Percentiles rank a stretch among this genome's conserved stretches.
These are phyloP conservation scores for Dendrobium officinale DNA, from an alignment of 106 monocot species.

Conservation along the genomic window DNA sequence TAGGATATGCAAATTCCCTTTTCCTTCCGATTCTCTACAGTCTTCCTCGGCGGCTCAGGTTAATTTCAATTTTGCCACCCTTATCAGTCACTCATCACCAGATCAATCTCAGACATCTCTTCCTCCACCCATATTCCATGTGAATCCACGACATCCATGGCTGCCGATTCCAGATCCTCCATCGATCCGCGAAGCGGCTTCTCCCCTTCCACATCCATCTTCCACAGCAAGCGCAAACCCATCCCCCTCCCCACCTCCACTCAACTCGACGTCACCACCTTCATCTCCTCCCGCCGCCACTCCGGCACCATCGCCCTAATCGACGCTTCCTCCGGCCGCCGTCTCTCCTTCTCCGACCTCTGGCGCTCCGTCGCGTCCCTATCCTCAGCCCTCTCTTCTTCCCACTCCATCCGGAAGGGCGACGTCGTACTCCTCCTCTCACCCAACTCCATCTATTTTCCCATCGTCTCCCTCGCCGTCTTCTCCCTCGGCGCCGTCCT, in stretches of 20 bases:
- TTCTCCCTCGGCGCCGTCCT: slow-evolving; percentile 79
- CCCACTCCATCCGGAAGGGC: slow-evolving; percentile 40
- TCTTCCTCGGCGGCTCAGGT: background rate
- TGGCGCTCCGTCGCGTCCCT: slow-evolving; percentile 47
- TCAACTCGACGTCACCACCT: slow-evolving; percentile 51
- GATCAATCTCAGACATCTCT: background rate
- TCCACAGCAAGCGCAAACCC: slow-evolving; percentile 67
- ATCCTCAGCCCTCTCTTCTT: slow-evolving; percentile 31
- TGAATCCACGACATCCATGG: background rate
- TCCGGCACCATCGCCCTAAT: slow-evolving; percentile 61
- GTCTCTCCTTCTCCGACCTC: slow-evolving; percentile 59
- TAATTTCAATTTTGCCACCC: background rate
- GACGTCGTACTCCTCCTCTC: slow-evolving; percentile 76
- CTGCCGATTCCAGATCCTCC: background rate
- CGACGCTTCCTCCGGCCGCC: slow-evolving; percentile 74
- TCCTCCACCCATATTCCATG: background rate
- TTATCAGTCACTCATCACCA: background rate
- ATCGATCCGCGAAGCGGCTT: slow-evolving; percentile 65
- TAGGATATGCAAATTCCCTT: too few relatives aligned
- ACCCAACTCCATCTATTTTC: slow-evolving; percentile 80
- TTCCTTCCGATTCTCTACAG: background rate
- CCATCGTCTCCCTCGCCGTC: slow-evolving; percentile 73
- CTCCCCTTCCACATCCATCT: slow-evolving; percentile 39
- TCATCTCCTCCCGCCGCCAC: slow-evolving; percentile 62
- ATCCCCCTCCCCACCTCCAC: slow-evolving; percentile 42